Base-by-base conservation (phyloP, 2,329 filamentous ascomycete species). In the Exutisphaerella laricina region DNA sequence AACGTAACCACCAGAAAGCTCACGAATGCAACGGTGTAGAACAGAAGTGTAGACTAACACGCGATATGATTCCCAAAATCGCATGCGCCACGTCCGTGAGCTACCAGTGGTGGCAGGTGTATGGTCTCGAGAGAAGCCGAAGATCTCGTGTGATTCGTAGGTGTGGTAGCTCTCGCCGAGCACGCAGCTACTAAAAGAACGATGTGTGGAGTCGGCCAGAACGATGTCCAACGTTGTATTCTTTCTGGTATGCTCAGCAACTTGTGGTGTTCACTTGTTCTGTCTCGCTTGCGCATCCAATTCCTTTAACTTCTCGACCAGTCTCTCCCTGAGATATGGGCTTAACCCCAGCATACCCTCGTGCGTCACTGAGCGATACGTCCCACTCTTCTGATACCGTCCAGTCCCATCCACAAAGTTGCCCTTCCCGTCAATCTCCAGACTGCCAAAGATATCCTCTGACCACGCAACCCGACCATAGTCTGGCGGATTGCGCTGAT, bases 401-500 rank as follows among this genome's bases (percentile, higher is more conserved):
- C 78, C 78, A 51, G 69, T 66, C 0, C 66, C 70, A 32, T 72
- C 74, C 13, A 75, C 71, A 59, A 82, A 79, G n/a, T 67, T 62
- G 1, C 79, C 79, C 13, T 70, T 50, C 0, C 68, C 69, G 61
- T 81, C 77, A 4, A 82, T 74, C 60, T 82, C 78, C 17, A 82
- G 57, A 52, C 77, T 81, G 10, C 79, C 79, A 56, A 82, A 77
- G 37, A 82, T 82, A 62, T 82, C 79, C 58, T 82, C 79, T 0
- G 79, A 78, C 73, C 73, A 79, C 39, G 79, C 75, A 48, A 81
- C 80, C n/a, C 79, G 60, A 1, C 79, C 79, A 61, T 71, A 82
- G 46, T 82, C 79, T 2, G 79, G 78, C 25, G 78, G 77, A 47
- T 75, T 72, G 46, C 79, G 65, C 56, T 62, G 61, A 55, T 82